Evolutionary conservation across 257 asterid genomes (phyloP).

Genomic region (Ehretia macrophylla): DNA sequence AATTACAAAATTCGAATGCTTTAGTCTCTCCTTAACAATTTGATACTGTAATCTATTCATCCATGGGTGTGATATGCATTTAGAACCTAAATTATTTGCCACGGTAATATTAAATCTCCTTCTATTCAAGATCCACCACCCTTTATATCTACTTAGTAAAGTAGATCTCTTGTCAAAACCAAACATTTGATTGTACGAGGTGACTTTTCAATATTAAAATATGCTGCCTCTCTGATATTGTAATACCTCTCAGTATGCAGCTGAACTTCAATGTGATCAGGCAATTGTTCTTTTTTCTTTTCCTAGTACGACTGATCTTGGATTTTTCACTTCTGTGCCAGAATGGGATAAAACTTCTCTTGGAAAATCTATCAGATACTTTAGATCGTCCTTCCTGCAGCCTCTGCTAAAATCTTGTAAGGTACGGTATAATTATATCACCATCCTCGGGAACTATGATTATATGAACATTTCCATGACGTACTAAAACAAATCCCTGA

Average conservation of each 20-base stretch:
- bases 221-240: not conserved
- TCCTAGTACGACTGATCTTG: constrained; percentile 11
- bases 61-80: no score
- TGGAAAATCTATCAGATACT: constrained; percentile 65
- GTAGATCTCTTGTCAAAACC: not conserved
- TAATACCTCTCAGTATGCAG: constrained; percentile 1
- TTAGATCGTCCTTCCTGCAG: constrained; percentile 66
- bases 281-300: constrained; percentile 2
- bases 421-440: constrained; percentile 34
- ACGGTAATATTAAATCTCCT: no score
- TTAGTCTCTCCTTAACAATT: no score
- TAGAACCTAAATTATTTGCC: no score
- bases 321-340: constrained; percentile 24
- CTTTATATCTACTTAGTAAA: not conserved
- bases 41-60: no score
- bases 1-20: not conserved
- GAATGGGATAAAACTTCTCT: constrained; percentile 77
- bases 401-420: constrained; percentile 93
- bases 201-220: no score
- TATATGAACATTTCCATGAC: not conserved
- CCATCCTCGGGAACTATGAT: not conserved
- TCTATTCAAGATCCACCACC: no score
- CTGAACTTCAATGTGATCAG: constrained; percentile 1
- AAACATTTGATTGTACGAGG: no score
- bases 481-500: not conserved